Evolutionary conservation across 106 monocot genomes (phyloP).

Genomic region (Dioscorea zingiberensis): DNA sequence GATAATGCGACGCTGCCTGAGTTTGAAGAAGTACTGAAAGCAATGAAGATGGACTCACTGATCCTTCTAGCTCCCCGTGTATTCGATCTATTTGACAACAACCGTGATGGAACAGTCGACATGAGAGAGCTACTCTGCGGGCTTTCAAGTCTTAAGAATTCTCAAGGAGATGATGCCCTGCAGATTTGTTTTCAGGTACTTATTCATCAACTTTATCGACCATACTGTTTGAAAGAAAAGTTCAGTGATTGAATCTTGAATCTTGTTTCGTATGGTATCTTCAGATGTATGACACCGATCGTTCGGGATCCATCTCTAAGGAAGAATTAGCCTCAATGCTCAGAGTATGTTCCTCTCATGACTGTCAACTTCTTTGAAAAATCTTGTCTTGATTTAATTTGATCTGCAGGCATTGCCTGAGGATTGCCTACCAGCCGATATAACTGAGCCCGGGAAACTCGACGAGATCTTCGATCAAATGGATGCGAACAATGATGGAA

Average conservation of each 20-base stretch:
- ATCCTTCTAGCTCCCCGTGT: constrained; percentile 58
- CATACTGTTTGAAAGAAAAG: not conserved
- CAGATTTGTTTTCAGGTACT: constrained; percentile 63
- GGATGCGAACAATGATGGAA: constrained; percentile 62
- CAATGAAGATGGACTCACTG: constrained; percentile 57
- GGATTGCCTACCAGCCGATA: constrained; percentile 63
- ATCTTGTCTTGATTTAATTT: not conserved
- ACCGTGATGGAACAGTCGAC: constrained; percentile 71
- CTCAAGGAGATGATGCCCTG: constrained; percentile 57
- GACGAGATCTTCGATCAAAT: constrained; percentile 71
- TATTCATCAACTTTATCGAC: not conserved
- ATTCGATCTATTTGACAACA: constrained; percentile 70
- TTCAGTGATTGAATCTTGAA: not conserved
- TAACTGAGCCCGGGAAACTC: constrained; percentile 56
- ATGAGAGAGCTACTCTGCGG: constrained; percentile 74
- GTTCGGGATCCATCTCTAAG: constrained; percentile 57
- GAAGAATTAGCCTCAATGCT: constrained; percentile 76
- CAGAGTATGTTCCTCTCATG: constrained; percentile 17
- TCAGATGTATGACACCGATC: constrained; percentile 67
- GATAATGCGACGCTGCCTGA: constrained; percentile 54
- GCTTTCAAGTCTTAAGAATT: constrained; percentile 53
- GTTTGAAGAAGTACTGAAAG: constrained; percentile 60
- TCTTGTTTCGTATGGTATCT: not conserved
- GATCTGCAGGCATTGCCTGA: constrained; percentile 53
- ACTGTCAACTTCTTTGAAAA: not conserved